A percentile compares a stretch with the other conserved stretches of the same genome.
Evolutionary conservation across 2,329 filamentous ascomycete genomes (phyloP).

Genomic region (Cladosporium oxysporum): DNA sequence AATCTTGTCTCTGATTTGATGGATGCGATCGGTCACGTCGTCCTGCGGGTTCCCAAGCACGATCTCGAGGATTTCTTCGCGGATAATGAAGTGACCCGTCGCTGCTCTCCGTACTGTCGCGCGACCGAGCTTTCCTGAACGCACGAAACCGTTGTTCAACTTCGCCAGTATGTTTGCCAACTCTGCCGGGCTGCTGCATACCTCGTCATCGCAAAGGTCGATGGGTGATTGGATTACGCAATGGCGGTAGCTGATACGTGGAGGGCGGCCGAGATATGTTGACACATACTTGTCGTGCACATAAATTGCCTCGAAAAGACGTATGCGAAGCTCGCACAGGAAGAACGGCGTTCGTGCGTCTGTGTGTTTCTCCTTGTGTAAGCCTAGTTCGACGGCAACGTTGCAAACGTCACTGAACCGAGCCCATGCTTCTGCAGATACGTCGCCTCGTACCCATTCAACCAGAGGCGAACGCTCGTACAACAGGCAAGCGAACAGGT

Average conservation of each 20-base stretch:
- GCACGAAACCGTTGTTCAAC: constrained; percentile 58
- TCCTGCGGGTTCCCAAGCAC: constrained; percentile 48
- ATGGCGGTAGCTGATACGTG: constrained; percentile 51
- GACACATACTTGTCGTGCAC: constrained; percentile 37
- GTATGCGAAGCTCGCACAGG: constrained; percentile 35
- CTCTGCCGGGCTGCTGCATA: constrained; percentile 48
- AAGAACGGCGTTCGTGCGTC: constrained; percentile 38
- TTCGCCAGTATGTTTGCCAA: constrained; percentile 41
- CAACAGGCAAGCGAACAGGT: constrained; percentile 36
- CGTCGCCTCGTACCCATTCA: constrained; percentile 35
- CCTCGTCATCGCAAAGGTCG: constrained; percentile 54
- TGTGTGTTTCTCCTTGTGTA: constrained; percentile 37
- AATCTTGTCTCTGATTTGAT: constrained; percentile 42
- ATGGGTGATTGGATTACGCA: constrained; percentile 55
- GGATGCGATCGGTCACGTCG: constrained; percentile 41
- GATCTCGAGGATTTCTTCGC: constrained; percentile 62
- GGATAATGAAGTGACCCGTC: constrained; percentile 51
- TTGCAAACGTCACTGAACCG: constrained; percentile 38
- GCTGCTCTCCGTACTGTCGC: constrained; percentile 51
- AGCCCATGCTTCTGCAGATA: constrained; percentile 36
- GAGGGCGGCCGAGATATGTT: constrained; percentile 50
- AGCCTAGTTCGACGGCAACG: constrained; percentile 36
- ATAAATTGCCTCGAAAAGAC: constrained; percentile 34
- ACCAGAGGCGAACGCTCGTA: constrained; percentile 36
- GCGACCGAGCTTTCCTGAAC: constrained; percentile 44